A percentile compares a stretch with the other conserved stretches of the same genome.
Evolutionary conservation across 306 rosid genomes (phyloP).

Genomic region (Pachyrhizus erosus): DNA sequence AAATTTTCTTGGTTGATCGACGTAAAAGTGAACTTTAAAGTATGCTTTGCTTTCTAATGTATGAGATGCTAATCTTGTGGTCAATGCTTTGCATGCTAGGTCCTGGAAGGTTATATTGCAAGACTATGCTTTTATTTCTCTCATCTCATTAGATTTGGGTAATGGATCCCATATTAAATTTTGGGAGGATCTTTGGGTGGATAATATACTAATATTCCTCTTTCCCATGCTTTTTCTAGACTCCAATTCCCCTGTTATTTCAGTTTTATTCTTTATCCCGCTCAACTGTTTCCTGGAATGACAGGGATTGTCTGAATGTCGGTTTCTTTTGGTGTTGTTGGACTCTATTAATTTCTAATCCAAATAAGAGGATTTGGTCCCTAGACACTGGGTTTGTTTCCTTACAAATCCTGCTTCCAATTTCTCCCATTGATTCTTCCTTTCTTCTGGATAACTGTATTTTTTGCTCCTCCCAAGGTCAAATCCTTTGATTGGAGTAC

Average conservation of each 20-base stretch:
- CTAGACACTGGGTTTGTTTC: not conserved
- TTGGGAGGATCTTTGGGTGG: not conserved
- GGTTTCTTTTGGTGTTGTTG: not conserved
- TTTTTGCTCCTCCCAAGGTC: not conserved
- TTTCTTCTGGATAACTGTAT: not conserved
- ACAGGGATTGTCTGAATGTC: not conserved
- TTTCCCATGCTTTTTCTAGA: not conserved
- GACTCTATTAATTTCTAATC: not conserved
- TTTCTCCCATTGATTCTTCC: not conserved
- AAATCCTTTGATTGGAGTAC: not conserved
- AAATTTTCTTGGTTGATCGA: conserved; percentile 27
- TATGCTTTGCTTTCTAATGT: not conserved
- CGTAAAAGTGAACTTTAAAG: not conserved
- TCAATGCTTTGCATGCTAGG: conserved; percentile 3
- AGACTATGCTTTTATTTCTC: not conserved
- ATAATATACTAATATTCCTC: not conserved
- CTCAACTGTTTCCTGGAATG: not conserved
- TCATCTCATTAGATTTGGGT: not conserved
- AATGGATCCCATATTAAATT: not conserved
- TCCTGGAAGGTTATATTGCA: not conserved
- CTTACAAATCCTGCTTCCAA: not conserved
- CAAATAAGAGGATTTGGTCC: not conserved
- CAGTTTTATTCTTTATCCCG: not conserved
- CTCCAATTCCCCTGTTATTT: not conserved
- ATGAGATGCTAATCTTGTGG: not conserved